Conservation (phyloP, 805 yeast species). For the Candida ascalaphidarum region DNA sequence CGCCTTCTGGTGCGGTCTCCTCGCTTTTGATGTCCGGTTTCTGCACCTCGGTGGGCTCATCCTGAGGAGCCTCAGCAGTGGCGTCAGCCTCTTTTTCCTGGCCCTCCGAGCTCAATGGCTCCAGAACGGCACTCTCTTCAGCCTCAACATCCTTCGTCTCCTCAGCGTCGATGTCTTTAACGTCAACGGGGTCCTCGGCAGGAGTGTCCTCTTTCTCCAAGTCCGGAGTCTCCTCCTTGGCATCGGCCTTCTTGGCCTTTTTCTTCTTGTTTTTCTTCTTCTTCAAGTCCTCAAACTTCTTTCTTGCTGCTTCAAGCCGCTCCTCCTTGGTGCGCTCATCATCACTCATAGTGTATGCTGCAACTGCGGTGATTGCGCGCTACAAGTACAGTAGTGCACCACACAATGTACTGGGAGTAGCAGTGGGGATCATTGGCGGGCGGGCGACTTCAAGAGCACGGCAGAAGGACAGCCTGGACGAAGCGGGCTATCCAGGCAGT, state of each 20-base stretch:
- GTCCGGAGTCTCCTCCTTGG: too few relatives aligned
- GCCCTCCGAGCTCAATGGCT: too few relatives aligned
- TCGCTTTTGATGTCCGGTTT: not conserved
- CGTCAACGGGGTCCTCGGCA: constrained; percentile 4
- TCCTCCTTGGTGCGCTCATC: constrained; percentile 39
- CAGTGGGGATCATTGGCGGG: too few relatives aligned
- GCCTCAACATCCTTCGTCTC: constrained; percentile 4
- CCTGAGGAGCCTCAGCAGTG: not conserved
- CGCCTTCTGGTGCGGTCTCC: not conserved
- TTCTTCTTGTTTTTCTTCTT: constrained; percentile 46
- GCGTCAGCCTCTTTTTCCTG: constrained; percentile 1
- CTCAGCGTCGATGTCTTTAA: constrained; percentile 4
- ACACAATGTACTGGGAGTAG: too few relatives aligned
- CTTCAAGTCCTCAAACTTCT: constrained; percentile 64
- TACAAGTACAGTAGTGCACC: too few relatives aligned
- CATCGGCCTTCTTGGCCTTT: constrained; percentile 32
- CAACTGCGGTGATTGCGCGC: too few relatives aligned
- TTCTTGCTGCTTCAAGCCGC: constrained; percentile 66
- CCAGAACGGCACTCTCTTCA: constrained; percentile 2
- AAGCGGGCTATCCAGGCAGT: too few relatives aligned
- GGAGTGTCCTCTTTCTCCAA: not conserved
- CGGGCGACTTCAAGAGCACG: too few relatives aligned
- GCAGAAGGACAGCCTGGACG: too few relatives aligned
- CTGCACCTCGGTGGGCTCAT: not conserved
- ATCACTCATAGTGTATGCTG: not conserved